Percentiles rank a stretch among this genome's conserved stretches.
phyloP scores from a whole-genome alignment of 306 rosid species.

The Pachyrhizus erosus region DNA sequence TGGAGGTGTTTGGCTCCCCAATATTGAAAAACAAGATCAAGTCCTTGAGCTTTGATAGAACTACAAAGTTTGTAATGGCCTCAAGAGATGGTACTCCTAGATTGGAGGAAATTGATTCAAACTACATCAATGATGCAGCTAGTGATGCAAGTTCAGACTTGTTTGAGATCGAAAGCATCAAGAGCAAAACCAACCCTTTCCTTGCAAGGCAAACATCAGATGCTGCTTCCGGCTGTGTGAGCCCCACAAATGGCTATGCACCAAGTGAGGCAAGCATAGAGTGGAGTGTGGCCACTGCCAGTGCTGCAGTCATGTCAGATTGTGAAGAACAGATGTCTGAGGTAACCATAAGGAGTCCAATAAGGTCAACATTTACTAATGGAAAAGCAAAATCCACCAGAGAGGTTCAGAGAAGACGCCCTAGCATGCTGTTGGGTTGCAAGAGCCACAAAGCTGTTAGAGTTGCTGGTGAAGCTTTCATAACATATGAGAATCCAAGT shows the following conservation, averaged over 20 bases:
- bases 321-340: constrained; percentile 62
- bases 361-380: constrained; percentile 7
- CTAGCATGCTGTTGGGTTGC: constrained; percentile 63
- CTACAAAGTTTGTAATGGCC: constrained; percentile 36
- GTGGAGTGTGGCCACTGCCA: constrained; percentile 93
- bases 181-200: constrained; percentile 56
- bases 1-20: constrained; percentile 82
- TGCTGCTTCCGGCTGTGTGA: constrained; percentile 56
- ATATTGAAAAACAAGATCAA: constrained; percentile 48
- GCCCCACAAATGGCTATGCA: constrained; percentile 75
- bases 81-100: constrained; percentile 47
- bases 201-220: constrained; percentile 61
- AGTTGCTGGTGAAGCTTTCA: constrained; percentile 73
- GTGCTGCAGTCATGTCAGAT: constrained; percentile 76
- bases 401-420: constrained; percentile 51
- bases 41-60: constrained; percentile 64
- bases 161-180: constrained; percentile 84
- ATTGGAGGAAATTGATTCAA: constrained; percentile 51
- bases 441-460: constrained; percentile 78
- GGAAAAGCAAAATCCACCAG: constrained; percentile 45
- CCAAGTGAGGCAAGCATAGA: constrained; percentile 97
- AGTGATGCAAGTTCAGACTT: constrained; percentile 96
- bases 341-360: constrained; percentile 51
- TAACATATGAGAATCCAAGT: constrained; percentile 50
- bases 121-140: constrained; percentile 58